Conservation (phyloP, 768 basidiomycete genomes). For the Phylloporus sp. region DNA sequence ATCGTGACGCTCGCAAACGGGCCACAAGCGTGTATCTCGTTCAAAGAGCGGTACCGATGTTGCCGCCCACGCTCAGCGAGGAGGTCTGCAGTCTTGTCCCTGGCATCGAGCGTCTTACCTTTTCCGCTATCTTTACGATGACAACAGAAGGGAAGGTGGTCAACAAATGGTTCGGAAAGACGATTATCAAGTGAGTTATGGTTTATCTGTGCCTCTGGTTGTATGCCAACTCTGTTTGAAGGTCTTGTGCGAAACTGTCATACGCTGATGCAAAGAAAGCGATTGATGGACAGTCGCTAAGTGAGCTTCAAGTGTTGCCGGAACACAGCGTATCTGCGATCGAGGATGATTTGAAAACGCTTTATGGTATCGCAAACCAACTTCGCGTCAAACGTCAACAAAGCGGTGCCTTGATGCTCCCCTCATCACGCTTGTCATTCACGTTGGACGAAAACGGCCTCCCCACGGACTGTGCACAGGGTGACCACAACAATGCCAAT, state of each 20-base stretch:
- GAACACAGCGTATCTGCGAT: slow-evolving; percentile 61
- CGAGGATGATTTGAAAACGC: slow-evolving; percentile 68
- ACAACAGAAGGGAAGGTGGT: slow-evolving; percentile 75
- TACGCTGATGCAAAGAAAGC: slow-evolving; percentile 80
- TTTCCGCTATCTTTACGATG: slow-evolving; percentile 86
- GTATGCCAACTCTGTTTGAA: slow-evolving; percentile 27
- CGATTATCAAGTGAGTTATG: slow-evolving; percentile 72
- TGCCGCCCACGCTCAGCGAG: slow-evolving; percentile 90
- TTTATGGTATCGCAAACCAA: slow-evolving; percentile 68
- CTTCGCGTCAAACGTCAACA: slow-evolving; percentile 71
- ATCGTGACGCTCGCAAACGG: slow-evolving; percentile 95
- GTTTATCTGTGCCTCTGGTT: neutral
- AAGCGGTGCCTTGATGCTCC: slow-evolving; percentile 71
- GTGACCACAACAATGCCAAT: slow-evolving; percentile 68
- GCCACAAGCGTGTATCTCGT: slow-evolving; percentile 97
- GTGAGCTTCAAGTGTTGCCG: slow-evolving; percentile 46
- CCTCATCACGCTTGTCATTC: slow-evolving; percentile 72
- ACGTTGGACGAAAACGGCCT: slow-evolving; percentile 72
- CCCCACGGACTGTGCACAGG: slow-evolving; percentile 74
- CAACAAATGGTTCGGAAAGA: slow-evolving; percentile 92
- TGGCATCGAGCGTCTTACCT: slow-evolving; percentile 84
- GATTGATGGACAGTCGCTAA: slow-evolving; percentile 68
- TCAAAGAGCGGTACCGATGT: slow-evolving; percentile 95
- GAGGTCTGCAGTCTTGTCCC: slow-evolving; percentile 90
- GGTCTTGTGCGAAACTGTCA: slow-evolving; percentile 82